Evolutionary conservation across 2,329 filamentous ascomycete genomes (phyloP), one percentile per base, ranked within the genome.

Genomic region (Aspergillus novoparasiticus): DNA sequence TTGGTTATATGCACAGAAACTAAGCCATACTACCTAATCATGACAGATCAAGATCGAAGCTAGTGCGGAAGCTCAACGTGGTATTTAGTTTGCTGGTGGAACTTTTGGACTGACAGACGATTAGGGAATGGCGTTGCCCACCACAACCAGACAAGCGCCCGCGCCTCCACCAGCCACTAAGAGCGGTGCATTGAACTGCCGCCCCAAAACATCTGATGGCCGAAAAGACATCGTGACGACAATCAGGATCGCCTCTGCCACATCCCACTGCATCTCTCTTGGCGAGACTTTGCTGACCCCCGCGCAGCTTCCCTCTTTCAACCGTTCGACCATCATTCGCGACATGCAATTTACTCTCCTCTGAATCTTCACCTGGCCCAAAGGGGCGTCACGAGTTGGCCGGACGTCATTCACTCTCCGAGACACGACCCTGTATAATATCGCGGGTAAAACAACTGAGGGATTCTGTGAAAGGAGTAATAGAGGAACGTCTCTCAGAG

Each of bases 81-180:
- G 46, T 48, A 48, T 9, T 56, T 19, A 34, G 23, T 30, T 36
- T 46, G 59, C 32, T 39, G 23, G 48, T 41, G 41, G 45, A 23
- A 26, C 6, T 57, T 28, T 39, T 21, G 55, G 39, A 41, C 6
- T 41, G 39, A n/a, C 39, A 41, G 39, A 41, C 32, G 59, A 28
- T 60, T 59, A 60, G 62, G 63, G 65, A 70, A 65, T 68, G 64
- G 63, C 65, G 72, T 74, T 75, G 73, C 73, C 72, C 72, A 67
- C 72, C 70, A 74, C 72, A 70, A 75, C 72, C 41, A 55, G 65
- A 64, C 66, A 68, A 68, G 67, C 67, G 65, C 60, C 64, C 60
- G 64, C 61, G 64, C 64, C 62, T 65, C 65, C 65, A 72, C 68
- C 66, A 69, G 65, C 69, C 69, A 71, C 67, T 54, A 58, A 58